Evolutionary conservation across 805 yeast species (phyloP).

Genomic region (Metschnikowia rubicola): DNA sequence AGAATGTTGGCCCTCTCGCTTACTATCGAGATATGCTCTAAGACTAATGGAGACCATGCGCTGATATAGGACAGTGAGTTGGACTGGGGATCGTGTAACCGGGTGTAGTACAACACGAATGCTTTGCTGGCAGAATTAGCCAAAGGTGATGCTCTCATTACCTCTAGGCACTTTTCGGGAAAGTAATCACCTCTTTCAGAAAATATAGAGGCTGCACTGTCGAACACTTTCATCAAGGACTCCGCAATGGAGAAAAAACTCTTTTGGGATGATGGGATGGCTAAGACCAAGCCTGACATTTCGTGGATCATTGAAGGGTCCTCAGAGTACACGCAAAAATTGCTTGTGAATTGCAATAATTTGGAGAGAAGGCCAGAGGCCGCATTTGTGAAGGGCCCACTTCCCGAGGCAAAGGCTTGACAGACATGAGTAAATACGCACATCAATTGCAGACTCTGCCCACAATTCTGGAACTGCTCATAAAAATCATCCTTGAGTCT

Average conservation of each 20-base stretch:
- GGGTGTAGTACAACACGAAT: constrained; percentile 32
- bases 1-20: constrained; percentile 46
- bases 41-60: constrained; percentile 47
- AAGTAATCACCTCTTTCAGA: constrained; percentile 45
- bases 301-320: constrained; percentile 14
- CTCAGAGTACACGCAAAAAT: constrained; percentile 3
- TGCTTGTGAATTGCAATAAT: constrained; percentile 38
- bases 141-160: constrained; percentile 55
- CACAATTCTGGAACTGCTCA: background rate
- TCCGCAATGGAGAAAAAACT: constrained; percentile 63
- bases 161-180: constrained; percentile 42
- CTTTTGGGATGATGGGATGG: constrained; percentile 47
- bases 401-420: constrained; percentile 69
- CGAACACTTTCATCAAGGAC: constrained; percentile 46
- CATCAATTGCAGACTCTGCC: constrained; percentile 16
- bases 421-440: constrained; percentile 50
- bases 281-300: constrained; percentile 48
- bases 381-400: constrained; percentile 69
- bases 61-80: constrained; percentile 45
- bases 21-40: constrained; percentile 29
- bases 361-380: constrained; percentile 58
- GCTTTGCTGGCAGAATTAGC: constrained; percentile 68
- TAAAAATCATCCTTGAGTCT: background rate
- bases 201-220: constrained; percentile 35
- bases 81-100: constrained; percentile 5